phyloP scores from a whole-genome alignment of 306 rosid species.

The Gynostemma pentaphyllum region DNA sequence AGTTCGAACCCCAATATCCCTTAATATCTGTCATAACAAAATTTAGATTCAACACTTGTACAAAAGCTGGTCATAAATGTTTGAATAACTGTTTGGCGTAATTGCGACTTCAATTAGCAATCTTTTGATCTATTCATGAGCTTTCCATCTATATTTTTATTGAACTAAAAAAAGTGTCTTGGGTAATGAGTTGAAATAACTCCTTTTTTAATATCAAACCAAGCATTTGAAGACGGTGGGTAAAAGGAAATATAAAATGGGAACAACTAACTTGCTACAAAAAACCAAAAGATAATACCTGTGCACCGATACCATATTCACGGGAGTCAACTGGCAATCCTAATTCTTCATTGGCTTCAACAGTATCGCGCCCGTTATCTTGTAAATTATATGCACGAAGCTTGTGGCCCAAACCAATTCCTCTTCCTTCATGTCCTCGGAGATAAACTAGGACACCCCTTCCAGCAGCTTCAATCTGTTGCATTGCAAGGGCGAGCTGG shows the following conservation, averaged over 20 bases:
- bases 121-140: too few species aligned
- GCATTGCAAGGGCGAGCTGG: constrained; percentile 82
- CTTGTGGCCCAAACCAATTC: constrained; percentile 90
- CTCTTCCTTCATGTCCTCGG: constrained; percentile 88
- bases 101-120: background rate
- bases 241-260: background rate
- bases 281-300: constrained; percentile 31
- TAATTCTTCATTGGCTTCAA: constrained; percentile 85
- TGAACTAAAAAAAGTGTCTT: too few species aligned
- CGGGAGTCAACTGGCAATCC: constrained; percentile 92
- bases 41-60: background rate
- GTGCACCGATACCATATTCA: constrained; percentile 88
- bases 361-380: constrained; percentile 67
- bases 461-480: constrained; percentile 81
- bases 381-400: too few species aligned
- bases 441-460: constrained; percentile 77
- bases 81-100: background rate
- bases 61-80: background rate
- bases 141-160: too few species aligned
- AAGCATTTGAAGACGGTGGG: too few species aligned
- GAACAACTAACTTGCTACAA: background rate
- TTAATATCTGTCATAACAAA: constrained; percentile 44
- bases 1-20: constrained; percentile 61
- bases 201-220: too few species aligned
- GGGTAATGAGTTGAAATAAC: too few species aligned